These are phyloP conservation scores for Aquilaria sinensis DNA, from an alignment of 345 rosid genomes.

Conservation along the genomic window DNA sequence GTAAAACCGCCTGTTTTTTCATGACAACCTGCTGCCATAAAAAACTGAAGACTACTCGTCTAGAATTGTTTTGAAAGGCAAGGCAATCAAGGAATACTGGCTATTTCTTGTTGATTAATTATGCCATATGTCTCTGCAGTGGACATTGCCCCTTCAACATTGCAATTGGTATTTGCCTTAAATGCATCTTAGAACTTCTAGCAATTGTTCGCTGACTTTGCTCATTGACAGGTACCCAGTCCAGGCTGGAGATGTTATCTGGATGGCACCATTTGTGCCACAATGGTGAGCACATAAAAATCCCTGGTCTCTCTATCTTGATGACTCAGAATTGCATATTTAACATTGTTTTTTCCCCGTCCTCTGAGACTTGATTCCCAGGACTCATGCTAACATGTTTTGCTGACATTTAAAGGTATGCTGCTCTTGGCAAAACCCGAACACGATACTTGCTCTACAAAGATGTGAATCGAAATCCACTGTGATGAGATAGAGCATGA, in stretches of 20 bases:
- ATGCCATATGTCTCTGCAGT: too few relatives aligned
- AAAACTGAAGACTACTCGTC: too few relatives aligned
- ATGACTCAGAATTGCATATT: slow-evolving; percentile 6
- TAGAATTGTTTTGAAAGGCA: too few relatives aligned
- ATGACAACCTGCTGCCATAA: too few relatives aligned
- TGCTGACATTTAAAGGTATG: slow-evolving; percentile 50
- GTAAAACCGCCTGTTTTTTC: too few relatives aligned
- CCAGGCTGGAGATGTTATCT: slow-evolving; percentile 90
- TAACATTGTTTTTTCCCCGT: neutral
- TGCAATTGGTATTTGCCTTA: too few relatives aligned
- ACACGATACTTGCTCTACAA: slow-evolving; percentile 71
- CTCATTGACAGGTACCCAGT: slow-evolving; percentile 66
- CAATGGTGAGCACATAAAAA: slow-evolving; percentile 47
- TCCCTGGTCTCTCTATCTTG: neutral
- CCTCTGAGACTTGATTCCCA: neutral
- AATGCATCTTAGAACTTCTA: too few relatives aligned
- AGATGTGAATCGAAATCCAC: slow-evolving; percentile 80
- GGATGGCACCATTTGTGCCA: slow-evolving; percentile 99
- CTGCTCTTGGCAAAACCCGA: slow-evolving; percentile 70
- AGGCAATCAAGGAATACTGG: too few relatives aligned
- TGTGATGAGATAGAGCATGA: slow-evolving; percentile 14
- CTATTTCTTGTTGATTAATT: too few relatives aligned
- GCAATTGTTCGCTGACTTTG: neutral
- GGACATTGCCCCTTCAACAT: too few relatives aligned
- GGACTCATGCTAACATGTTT: neutral